phyloP scores from a whole-genome alignment of 441 rosid species.

The Gossypium schwendimanii region DNA sequence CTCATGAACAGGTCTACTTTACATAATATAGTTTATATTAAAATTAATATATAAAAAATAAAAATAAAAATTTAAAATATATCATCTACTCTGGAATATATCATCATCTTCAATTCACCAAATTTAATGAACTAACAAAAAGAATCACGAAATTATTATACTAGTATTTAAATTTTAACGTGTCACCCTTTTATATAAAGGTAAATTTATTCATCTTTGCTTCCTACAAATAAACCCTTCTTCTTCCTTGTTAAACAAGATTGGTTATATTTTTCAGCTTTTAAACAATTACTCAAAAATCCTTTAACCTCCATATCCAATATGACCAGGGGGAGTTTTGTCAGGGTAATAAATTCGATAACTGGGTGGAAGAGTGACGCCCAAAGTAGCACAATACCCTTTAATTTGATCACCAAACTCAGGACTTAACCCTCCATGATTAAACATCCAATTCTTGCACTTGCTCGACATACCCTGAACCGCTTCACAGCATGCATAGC shows the following conservation, averaged over 20 bases:
- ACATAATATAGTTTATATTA: too few species aligned
- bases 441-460: constrained; percentile 1
- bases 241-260: not conserved
- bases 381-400: not conserved
- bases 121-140: too few species aligned
- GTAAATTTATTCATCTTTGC: not conserved
- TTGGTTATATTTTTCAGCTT: not conserved
- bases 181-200: not conserved
- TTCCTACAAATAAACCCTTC: not conserved
- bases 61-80: too few species aligned
- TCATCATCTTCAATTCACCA: too few species aligned
- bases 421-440: not conserved
- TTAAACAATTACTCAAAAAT: not conserved
- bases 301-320: not conserved
- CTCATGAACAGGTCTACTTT: fast-evolving
- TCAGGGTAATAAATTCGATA: not conserved
- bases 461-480: not conserved
- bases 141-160: not conserved
- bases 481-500: not conserved
- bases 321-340: not conserved
- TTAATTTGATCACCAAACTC: not conserved
- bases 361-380: constrained; percentile 4
- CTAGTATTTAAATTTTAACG: not conserved
- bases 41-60: too few species aligned
- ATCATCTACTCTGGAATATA: too few species aligned